Base-by-base conservation (phyloP, 75 land plant species). In the Azolla pinnata region DNA sequence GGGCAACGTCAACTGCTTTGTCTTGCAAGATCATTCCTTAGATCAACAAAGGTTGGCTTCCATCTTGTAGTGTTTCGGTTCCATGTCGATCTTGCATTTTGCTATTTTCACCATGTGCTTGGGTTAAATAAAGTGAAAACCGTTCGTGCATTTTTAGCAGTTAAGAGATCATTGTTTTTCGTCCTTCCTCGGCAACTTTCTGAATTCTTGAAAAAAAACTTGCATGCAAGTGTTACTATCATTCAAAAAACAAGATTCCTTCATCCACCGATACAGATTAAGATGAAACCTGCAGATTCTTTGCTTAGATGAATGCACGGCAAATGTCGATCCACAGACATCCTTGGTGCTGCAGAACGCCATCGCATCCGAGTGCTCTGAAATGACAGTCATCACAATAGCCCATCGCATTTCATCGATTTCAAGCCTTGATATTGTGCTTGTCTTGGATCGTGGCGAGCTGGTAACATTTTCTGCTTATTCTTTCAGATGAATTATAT, bases 281-380 rank as follows among this genome's bases (percentile, higher is more conserved):
- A n/a, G n/a, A n/a, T n/a, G n/a, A n/a, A n/a, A n/a, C 23, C 20
- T 68, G 67, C 79, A 93, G 98, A 68, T 93, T 14, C 63, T 95
- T 25, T 95, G 96, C 67, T 58, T 95, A 72, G 99, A 95, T 70
- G 99, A 95, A 63, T 95, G 90, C 78, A 86, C 99, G 9, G 96
- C 99, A 49, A 89, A 80, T 67, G 67, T 95, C 46, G 96, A 89
- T 57, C 74, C 75, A 38, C 74, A 71, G 40, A 95, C 99, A 65
- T 79, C 99, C 30, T 62, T 67, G 1, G 4, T 79, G 24, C 56
- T 95, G 28, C 90, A 86, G 34, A 68, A 77, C 40, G 72, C 85
- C 2, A 80, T 95, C 47, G 72, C 76, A 10, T 63, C 34, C 33
- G 96, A 86, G 71, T 89, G 90, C 69, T 65, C 55, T 44, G 81